phyloP scores from a whole-genome alignment of 108 stramenopile species.

The Pseudonitzschia delicatissima region DNA sequence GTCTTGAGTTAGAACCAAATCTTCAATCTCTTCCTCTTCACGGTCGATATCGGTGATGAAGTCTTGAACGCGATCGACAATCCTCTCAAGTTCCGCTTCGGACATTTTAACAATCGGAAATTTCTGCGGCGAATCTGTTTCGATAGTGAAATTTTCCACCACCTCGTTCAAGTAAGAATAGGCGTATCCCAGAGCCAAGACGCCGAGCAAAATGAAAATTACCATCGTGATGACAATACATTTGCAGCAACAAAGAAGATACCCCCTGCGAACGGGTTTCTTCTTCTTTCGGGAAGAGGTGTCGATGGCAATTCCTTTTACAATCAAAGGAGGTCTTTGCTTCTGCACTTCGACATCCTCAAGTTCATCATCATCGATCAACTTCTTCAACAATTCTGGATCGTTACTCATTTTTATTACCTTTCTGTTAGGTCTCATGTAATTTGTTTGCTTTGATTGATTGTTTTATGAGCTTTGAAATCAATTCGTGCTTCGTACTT shows the following conservation, averaged over 20 bases:
- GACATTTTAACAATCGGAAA: slow-evolving; percentile 22
- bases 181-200: not conserved
- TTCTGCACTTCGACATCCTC: slow-evolving; percentile 6
- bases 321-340: not conserved
- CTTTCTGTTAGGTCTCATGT: no score
- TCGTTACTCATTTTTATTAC: slow-evolving; percentile 17
- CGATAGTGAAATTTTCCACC: slow-evolving; percentile 9
- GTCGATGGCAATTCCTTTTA: not conserved
- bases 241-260: slow-evolving; percentile 7
- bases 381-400: slow-evolving; percentile 15
- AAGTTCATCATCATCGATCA: slow-evolving; percentile 7
- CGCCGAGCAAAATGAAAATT: not conserved
- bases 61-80: slow-evolving; percentile 14
- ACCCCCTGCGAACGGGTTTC: not conserved
- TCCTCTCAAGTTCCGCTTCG: slow-evolving; percentile 1
- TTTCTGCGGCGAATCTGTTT: slow-evolving; percentile 12
- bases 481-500: no score
- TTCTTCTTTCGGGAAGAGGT: not conserved
- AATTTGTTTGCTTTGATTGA: no score
- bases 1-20: slow-evolving; percentile 24
- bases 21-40: not conserved
- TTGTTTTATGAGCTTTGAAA: no score
- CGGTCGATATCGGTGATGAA: not conserved
- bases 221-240: not conserved
- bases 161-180: not conserved